phyloP scores from a whole-genome alignment of 2,329 filamentous ascomycete genomes.

The Ramularia endophylla region DNA sequence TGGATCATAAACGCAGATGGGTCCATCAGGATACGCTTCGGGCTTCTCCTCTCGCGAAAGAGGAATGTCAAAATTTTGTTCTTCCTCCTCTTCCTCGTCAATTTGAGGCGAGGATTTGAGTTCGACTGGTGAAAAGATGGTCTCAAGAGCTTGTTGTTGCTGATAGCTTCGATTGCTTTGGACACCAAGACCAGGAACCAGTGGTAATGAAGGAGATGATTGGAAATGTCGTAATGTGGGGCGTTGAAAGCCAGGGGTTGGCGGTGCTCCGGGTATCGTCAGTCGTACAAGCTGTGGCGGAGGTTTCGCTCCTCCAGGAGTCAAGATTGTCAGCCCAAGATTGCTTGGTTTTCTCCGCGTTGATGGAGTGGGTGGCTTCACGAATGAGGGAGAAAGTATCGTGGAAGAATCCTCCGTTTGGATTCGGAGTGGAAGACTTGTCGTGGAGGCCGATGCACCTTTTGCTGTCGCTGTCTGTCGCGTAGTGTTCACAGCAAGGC shows the following conservation, averaged over 20 bases:
- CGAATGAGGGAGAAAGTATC: conserved; percentile 68
- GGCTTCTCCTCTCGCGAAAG: conserved; percentile 64
- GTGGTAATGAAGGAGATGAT: conserved; percentile 54
- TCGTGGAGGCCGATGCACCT: conserved; percentile 33
- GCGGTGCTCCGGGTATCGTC: conserved; percentile 44
- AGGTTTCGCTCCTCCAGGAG: conserved; percentile 53
- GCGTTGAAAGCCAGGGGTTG: conserved; percentile 49
- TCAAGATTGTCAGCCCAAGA: conserved; percentile 67
- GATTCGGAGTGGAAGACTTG: conserved; percentile 47
- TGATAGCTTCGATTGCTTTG: conserved; percentile 6
- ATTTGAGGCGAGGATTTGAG: conserved; percentile 9
- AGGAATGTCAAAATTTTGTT: conserved; percentile 49
- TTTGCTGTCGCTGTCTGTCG: conserved; percentile 40
- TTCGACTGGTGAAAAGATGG: conserved; percentile 27
- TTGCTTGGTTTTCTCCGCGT: conserved; percentile 66
- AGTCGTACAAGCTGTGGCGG: conserved; percentile 53
- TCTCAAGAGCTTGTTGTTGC: conserved; percentile 21
- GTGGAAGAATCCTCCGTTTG: conserved; percentile 51
- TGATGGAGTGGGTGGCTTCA: conserved; percentile 66
- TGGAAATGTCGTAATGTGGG: conserved; percentile 54
- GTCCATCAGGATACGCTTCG: conserved; percentile 74
- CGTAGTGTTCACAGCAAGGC: conserved; percentile 68
- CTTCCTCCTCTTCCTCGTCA: conserved; percentile 40
- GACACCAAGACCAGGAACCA: conserved; percentile 42
- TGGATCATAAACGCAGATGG: conserved; percentile 74